Base-by-base conservation (phyloP, 345 rosid genomes). In the Cardiospermum halicacabum region DNA sequence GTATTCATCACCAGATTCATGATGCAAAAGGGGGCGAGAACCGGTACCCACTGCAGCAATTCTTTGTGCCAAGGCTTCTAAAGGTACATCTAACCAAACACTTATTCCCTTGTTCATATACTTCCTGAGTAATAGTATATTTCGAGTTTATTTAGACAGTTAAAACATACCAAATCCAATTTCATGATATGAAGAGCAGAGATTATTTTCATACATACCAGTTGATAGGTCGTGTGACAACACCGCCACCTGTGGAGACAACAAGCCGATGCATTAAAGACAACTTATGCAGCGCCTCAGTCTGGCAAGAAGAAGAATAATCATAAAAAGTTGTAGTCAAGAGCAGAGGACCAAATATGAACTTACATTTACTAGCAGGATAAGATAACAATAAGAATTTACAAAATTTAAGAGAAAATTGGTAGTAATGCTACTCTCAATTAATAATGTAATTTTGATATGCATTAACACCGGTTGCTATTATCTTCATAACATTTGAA, bases 191-290 rank as follows among this genome's bases (percentile, higher is more conserved):
- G 58, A 21, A 50, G 27, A 7, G 25, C 22, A 7, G 32, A 51
- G 15, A 40, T 32, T 53, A 26, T 31, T 36, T 56, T 34, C 18
- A 59, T 25, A 12, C 72, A 56, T 9, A 91, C 99, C 99, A 94
- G 75, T 94, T 94, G 73, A 84, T 69, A 19, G 96, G 91, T 60
- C 74, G 75, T 13, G 77, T 73, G 30, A 94, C 99, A 11, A 86
- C 96, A 69, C 99, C 99, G 67, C 99, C 97, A 21, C 99, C 99
- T 0, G 99, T 94, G 60, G 99, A 94, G 70, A 94, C 93, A 75
- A 94, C 96, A 59, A 84, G 75, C 47, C 56, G 77, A 60, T 76
- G 80, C 83, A 69, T 81, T 37, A 75, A 57, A 36, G 99, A 91
- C 37, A 94, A 79, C 60, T 74, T 72, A 74, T 50, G 75, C 72